Conservation (phyloP, 1,284 basidiomycete species). For the Erythrobasidium hasegawianum region DNA sequence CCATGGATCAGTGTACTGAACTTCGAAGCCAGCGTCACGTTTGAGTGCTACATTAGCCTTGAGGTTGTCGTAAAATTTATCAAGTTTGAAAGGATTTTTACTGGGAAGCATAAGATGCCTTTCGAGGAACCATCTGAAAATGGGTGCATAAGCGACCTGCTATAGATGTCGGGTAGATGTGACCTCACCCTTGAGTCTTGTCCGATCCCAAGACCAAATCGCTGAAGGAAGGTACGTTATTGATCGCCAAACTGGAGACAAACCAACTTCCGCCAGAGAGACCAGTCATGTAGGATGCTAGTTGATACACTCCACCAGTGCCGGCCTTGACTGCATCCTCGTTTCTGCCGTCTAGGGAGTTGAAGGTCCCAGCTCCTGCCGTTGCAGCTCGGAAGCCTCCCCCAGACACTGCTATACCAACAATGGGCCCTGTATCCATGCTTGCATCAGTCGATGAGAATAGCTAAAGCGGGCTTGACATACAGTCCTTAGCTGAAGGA, state of each 20-base stretch:
- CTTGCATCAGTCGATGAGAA: background rate
- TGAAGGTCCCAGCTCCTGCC: slow-evolving; percentile 60
- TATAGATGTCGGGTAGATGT: no score
- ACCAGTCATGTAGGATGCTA: slow-evolving; percentile 60
- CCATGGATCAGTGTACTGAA: slow-evolving; percentile 28
- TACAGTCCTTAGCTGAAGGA: background rate
- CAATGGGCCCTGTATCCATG: slow-evolving; percentile 8
- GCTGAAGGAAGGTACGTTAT: slow-evolving; percentile 37
- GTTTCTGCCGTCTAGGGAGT: slow-evolving; percentile 61
- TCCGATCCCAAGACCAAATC: slow-evolving; percentile 36
- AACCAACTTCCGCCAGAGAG: slow-evolving; percentile 56
- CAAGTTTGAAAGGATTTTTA: background rate
- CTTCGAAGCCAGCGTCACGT: slow-evolving; percentile 37
- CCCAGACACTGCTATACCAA: slow-evolving; percentile 35
- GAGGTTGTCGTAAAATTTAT: slow-evolving; percentile 7
- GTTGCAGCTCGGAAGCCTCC: slow-evolving; percentile 59
- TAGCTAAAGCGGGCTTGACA: background rate
- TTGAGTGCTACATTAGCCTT: slow-evolving; percentile 36
- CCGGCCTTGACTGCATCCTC: slow-evolving; percentile 55
- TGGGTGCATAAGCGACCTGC: no score
- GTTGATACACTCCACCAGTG: slow-evolving; percentile 64
- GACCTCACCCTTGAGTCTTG: background rate
- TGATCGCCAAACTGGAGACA: slow-evolving; percentile 35
- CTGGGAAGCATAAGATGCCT: slow-evolving; percentile 17
- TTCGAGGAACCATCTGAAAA: slow-evolving; percentile 26